Evolutionary conservation across 352 stramenopile species (phyloP).

Genomic region (Phytophthora capsici): DNA sequence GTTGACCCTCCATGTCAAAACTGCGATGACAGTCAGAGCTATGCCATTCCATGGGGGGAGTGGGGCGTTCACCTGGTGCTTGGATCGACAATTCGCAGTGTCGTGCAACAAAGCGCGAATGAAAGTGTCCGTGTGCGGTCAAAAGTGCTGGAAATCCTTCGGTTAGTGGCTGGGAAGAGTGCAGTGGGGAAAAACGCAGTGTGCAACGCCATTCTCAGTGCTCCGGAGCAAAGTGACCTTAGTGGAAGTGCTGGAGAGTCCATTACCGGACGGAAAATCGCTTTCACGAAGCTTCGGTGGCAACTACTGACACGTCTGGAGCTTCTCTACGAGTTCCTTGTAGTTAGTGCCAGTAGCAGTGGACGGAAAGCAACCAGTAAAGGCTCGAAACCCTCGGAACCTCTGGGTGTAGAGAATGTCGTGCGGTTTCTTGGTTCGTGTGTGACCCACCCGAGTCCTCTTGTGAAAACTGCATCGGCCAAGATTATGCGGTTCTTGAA

Average conservation of each 20-base stretch:
- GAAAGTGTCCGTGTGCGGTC: conserved; percentile 67
- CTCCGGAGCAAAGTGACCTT: conserved; percentile 66
- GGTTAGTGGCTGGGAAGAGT: conserved; percentile 54
- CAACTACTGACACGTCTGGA: conserved; percentile 67
- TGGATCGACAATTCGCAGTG: conserved; percentile 73
- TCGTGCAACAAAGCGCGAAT: conserved; percentile 75
- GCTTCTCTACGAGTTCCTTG: conserved; percentile 61
- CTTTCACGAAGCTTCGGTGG: conserved; percentile 63
- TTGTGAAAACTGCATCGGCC: conserved; percentile 42
- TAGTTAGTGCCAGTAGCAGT: conserved; percentile 27
- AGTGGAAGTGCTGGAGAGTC: conserved; percentile 32
- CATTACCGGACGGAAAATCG: conserved; percentile 51
- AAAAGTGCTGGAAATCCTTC: conserved; percentile 56
- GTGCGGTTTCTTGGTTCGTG: conserved; percentile 78
- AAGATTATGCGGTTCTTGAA: conserved; percentile 60
- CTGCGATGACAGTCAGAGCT: conserved; percentile 30
- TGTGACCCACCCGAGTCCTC: conserved; percentile 59
- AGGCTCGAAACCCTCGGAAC: conserved; percentile 36
- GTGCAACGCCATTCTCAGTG: conserved; percentile 75
- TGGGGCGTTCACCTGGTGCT: conserved; percentile 84
- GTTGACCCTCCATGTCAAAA: conserved; percentile 46
- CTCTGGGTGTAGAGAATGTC: conserved; percentile 68
- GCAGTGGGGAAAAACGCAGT: conserved; percentile 62
- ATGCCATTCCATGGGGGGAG: conserved; percentile 77
- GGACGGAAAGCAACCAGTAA: conserved; percentile 15